Conservation (phyloP, 495 filamentous ascomycete species). For the Thozetella sp. region DNA sequence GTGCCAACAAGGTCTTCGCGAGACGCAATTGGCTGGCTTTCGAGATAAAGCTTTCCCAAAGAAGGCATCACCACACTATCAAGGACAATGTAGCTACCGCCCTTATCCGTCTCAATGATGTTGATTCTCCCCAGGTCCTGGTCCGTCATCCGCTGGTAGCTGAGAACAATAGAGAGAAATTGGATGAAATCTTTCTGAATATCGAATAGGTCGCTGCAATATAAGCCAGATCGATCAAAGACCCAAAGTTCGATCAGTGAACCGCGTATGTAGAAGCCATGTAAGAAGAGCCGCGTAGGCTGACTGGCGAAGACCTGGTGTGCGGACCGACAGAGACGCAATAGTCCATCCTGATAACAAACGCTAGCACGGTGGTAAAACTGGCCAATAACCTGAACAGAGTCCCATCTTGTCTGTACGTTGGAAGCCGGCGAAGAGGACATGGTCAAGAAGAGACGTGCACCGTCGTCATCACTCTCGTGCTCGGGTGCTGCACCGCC, state of each 20-base stretch:
- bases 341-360: slow-evolving; percentile 23
- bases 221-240: slow-evolving; percentile 45
- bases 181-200: slow-evolving; percentile 29
- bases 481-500: slow-evolving; percentile 5
- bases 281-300: slow-evolving; percentile 30
- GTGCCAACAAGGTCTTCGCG: slow-evolving; percentile 18
- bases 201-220: slow-evolving; percentile 37
- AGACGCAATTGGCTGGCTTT: slow-evolving; percentile 20
- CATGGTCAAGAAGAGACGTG: slow-evolving; percentile 17
- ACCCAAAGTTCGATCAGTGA: slow-evolving; percentile 37
- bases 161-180: slow-evolving; percentile 26
- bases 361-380: slow-evolving; percentile 12
- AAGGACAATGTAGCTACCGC: slow-evolving; percentile 17
- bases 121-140: slow-evolving; percentile 15
- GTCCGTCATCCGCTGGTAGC: slow-evolving; percentile 24
- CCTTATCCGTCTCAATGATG: slow-evolving; percentile 18
- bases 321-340: slow-evolving; percentile 22
- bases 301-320: slow-evolving; percentile 21
- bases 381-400: slow-evolving; percentile 22
- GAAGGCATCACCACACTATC: slow-evolving; percentile 9
- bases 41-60: slow-evolving; percentile 24
- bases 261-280: slow-evolving; percentile 37
- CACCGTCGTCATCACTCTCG: slow-evolving; percentile 10
- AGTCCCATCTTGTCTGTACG: slow-evolving; percentile 17
- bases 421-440: slow-evolving; percentile 10